Percentiles rank a stretch among this genome's conserved stretches.
Conservation (phyloP, 495 filamentous ascomycete genomes). For the Trichodelitschia bisporula region DNA sequence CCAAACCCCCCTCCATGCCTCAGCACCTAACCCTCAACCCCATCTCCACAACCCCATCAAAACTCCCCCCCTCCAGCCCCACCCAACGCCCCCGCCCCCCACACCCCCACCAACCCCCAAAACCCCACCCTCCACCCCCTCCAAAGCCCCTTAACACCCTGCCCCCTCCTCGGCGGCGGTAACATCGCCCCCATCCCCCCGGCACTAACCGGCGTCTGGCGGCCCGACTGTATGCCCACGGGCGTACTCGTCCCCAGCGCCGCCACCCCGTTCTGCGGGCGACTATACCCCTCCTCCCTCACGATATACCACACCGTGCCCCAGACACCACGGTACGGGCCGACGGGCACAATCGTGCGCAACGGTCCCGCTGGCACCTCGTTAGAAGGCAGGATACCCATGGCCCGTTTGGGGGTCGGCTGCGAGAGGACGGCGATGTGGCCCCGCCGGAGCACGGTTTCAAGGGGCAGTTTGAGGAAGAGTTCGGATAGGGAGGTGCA, state of each 20-base stretch:
- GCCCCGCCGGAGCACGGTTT: conserved; percentile 72
- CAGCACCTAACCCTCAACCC: background rate
- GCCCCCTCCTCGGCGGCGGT: conserved; percentile 35
- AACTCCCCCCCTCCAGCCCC: conserved; percentile 25
- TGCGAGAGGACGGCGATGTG: conserved; percentile 38
- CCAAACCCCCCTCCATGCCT: too few relatives aligned
- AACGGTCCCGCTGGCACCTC: conserved; percentile 21
- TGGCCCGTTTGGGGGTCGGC: background rate
- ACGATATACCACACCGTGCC: conserved; percentile 76
- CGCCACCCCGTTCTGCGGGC: too few relatives aligned
- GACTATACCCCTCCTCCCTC: conserved; percentile 71
- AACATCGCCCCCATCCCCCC: conserved; percentile 14
- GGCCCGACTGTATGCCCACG: conserved; percentile 8
- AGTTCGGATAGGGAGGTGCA: conserved; percentile 52
- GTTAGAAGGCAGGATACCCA: conserved; percentile 5
- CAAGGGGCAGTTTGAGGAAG: conserved; percentile 63
- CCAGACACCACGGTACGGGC: conserved; percentile 54
- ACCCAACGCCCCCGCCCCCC: conserved; percentile 43
- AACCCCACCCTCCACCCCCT: conserved; percentile 87
- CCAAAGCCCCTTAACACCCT: conserved; percentile 67
- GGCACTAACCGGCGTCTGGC: conserved; percentile 2
- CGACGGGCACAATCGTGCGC: conserved; percentile 48
- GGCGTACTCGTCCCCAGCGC: conserved; percentile 15
- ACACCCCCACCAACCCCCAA: conserved; percentile 82
- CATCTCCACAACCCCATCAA: conserved; percentile 10